These are phyloP conservation scores for Oligophagozyma castellii DNA, from an alignment of 1,139 yeast species.

Conservation along the genomic window DNA sequence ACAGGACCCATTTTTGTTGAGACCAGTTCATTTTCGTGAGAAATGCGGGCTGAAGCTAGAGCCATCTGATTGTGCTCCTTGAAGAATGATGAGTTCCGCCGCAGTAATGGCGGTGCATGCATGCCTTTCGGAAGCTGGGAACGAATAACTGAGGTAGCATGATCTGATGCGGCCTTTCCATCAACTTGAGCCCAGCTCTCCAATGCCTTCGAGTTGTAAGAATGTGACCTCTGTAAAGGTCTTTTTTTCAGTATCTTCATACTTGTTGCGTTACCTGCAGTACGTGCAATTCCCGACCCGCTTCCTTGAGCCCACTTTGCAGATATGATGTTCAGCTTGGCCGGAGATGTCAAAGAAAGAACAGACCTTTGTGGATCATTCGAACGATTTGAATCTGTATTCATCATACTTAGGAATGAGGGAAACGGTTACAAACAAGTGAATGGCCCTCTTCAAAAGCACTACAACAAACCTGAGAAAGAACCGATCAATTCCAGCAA, in stretches of 20 bases:
- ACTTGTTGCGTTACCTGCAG: conserved; percentile 28
- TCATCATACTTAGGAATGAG: neutral
- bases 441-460: neutral
- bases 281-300: neutral
- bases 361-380: conserved; percentile 19
- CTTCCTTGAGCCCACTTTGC: too few species aligned
- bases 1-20: neutral
- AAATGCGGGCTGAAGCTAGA: too few species aligned
- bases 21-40: too few species aligned
- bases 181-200: neutral
- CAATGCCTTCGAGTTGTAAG: conserved; percentile 4
- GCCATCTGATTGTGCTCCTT: conserved; percentile 20
- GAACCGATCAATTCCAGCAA: too few species aligned
- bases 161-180: conserved; percentile 7
- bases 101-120: conserved; percentile 19
- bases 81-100: conserved; percentile 22
- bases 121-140: conserved; percentile 13
- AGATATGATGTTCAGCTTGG: conserved; percentile 32
- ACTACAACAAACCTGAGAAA: neutral
- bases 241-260: conserved; percentile 12
- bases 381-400: conserved; percentile 3
- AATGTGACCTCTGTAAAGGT: conserved; percentile 12
- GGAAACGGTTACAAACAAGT: neutral
- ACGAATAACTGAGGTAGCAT: conserved; percentile 1
- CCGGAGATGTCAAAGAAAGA: conserved; percentile 31